Evolutionary conservation across 768 basidiomycete genomes (phyloP).

Genomic region (Auricularia cornea): DNA sequence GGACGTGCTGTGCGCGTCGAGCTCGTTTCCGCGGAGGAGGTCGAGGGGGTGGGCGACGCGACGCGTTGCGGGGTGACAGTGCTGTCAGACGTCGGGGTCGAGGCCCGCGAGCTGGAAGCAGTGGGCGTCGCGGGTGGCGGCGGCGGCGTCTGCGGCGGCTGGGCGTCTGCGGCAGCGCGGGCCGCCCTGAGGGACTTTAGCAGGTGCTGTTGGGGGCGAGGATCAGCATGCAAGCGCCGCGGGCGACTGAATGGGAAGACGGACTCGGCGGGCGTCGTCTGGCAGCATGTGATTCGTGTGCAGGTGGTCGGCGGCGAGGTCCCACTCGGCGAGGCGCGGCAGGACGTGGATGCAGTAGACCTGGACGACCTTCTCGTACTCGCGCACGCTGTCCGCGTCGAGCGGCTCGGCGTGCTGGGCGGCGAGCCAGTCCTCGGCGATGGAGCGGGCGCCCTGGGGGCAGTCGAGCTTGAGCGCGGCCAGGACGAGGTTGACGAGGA

Average conservation of each 20-base stretch:
- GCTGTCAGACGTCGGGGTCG: constrained; percentile 7
- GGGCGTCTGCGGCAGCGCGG: constrained; percentile 18
- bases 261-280: constrained; percentile 42
- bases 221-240: constrained; percentile 7
- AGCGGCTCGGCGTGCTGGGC: constrained; percentile 24
- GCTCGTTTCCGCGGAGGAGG: constrained; percentile 58
- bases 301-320: constrained; percentile 69
- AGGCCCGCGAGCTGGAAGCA: constrained; percentile 32
- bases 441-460: constrained; percentile 49
- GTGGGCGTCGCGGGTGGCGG: constrained; percentile 36
- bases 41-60: constrained; percentile 31
- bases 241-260: constrained; percentile 16
- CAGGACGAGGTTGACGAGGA: constrained; percentile 62
- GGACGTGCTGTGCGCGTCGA: constrained; percentile 55
- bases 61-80: constrained; percentile 5
- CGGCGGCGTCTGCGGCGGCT: constrained; percentile 25
- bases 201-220: constrained; percentile 1
- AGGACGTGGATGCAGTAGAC: constrained; percentile 68
- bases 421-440: constrained; percentile 76
- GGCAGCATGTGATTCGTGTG: constrained; percentile 62
- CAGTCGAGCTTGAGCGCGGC: constrained; percentile 61
- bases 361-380: constrained; percentile 68
- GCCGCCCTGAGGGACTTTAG: constrained; percentile 12
- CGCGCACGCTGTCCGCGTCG: constrained; percentile 15
- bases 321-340: constrained; percentile 69